Base-by-base conservation (phyloP, 1,139 yeast species). In the Lodderomyces margitis region DNA sequence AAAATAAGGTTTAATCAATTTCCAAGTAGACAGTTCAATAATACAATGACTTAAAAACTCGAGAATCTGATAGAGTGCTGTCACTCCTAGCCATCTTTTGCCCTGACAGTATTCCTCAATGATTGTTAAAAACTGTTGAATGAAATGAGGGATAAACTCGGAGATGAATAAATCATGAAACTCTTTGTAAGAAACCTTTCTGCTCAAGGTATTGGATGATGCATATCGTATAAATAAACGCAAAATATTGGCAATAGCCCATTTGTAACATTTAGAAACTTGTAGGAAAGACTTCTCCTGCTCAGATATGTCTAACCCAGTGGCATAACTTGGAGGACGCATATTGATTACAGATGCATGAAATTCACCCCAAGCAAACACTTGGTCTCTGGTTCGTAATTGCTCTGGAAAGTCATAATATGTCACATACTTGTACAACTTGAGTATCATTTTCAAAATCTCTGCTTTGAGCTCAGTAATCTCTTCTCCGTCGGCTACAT, bases 221-320 rank as follows among this genome's bases (percentile, higher is more conserved):
- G 87, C 89, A 58, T 87, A 89, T 52, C 95, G 73, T 43, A 75
- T 75, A 55, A 85, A 87, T n/a, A 89, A 61, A 49, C 95, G 77
- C 54, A 75, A 78, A 38, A 91, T 62, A 57, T 88, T 88, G 27
- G 88, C 89, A 54, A 82, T 81, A 1, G 95, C 80, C 97, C 98
- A 91, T 61, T 92, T 92, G 62, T 88, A 87, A 48, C 92, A 78
- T 61, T 88, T 91, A 27, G 75, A 61, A 34, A 70, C 56, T 51
- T 72, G 75, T 12, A 70, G 54, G 41, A 64, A 57, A 38, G 64
- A 54, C 47, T 61, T 64, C 38, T 70, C 76, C 45, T 59, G 62
- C 42, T 70, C 75, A 30, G 58, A 47, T 4, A 54, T 42, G 24
- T 48, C 44, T 11, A 59, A 42, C 28, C 53, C 44, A 44, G 73